A percentile compares a stretch with the other conserved stretches of the same genome.
Evolutionary conservation across 2,329 filamentous ascomycete species (phyloP).

Genomic region (Sporothrix mexicana): DNA sequence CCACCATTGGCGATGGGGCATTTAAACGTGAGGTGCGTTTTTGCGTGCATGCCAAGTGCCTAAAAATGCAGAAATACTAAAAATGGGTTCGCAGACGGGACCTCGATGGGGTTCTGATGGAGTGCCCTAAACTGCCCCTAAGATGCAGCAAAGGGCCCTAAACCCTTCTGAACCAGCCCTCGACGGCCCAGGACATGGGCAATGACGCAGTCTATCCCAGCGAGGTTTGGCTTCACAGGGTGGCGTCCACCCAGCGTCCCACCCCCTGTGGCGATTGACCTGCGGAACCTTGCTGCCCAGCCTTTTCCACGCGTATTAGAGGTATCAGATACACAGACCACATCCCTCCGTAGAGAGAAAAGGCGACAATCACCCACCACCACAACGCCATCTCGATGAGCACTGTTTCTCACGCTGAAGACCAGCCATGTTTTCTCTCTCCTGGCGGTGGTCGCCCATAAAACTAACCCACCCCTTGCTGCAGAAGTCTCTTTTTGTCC

Average conservation of each 20-base stretch:
- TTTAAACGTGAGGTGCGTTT: too few species aligned
- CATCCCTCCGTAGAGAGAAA: background rate
- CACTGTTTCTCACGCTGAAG: constrained; percentile 13
- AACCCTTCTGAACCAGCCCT: background rate
- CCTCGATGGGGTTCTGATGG: background rate
- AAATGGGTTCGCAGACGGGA: background rate
- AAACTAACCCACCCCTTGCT: constrained; percentile 5
- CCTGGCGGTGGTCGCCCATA: background rate
- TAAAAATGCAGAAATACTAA: background rate
- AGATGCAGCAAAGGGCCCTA: constrained; percentile 3
- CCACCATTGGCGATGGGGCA: background rate
- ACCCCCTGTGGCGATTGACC: background rate
- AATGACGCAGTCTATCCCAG: background rate
- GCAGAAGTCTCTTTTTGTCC: constrained; percentile 9
- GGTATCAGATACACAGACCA: background rate
- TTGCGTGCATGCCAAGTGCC: background rate
- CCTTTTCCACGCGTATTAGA: background rate
- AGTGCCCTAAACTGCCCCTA: background rate
- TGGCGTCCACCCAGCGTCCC: background rate
- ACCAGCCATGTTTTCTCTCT: constrained; percentile 5
- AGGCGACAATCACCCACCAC: background rate
- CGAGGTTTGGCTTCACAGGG: constrained; percentile 17
- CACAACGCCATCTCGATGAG: background rate
- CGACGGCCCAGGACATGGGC: background rate
- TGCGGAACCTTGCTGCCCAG: background rate